Base-by-base conservation (phyloP, 1,284 basidiomycete species). In the Apiotrichum akiyoshidainum region DNA sequence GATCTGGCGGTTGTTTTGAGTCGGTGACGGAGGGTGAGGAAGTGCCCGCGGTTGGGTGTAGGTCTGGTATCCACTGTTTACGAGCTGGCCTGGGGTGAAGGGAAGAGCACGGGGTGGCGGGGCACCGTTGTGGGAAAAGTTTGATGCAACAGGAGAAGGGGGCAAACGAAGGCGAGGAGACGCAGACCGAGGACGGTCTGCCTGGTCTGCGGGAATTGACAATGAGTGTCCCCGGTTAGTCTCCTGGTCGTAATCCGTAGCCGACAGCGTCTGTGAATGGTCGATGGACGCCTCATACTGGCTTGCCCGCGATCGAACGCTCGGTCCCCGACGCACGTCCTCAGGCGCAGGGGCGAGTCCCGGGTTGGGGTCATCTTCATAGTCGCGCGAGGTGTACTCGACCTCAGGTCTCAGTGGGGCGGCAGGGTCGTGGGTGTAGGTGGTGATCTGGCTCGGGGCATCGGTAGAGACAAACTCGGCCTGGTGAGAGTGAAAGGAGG, bases 91-190 rank as follows among this genome's bases (percentile, higher is more conserved):
- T 12, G 35, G 34, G 16, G 11, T 12, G 21, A 13, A 12, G 35
- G 19, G 22, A 17, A 50, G 10, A 2, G 66, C 49, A 14, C 46
- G 14, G 0, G 65, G 65, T 26, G 60, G 22, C 17, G 35, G 46
- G 11, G 31, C 45, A 31, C 22, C 41, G 26, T n/a, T 17, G 37
- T 19, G 13, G 9, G 26, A n/a, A 35, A 6, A n/a, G 16, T 56
- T 19, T 19, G 3, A 5, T 5, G 31, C 8, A 12, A 26, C 35
- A 9, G 52, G 55, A 13, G 57, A 54, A 14, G 42, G 46, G 1
- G 57, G 57, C 2, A 58, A 16, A 8, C 58, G 48, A 34, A 59
- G 41, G 16, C 41, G 51, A n/a, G 51, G 51, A 14, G 51, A 47
- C 5, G 48, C 35, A 12, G 58, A 59, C 5, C 56, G 39, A 4